Base-by-base conservation (phyloP, 306 rosid genomes). In the Acacia crassicarpa region DNA sequence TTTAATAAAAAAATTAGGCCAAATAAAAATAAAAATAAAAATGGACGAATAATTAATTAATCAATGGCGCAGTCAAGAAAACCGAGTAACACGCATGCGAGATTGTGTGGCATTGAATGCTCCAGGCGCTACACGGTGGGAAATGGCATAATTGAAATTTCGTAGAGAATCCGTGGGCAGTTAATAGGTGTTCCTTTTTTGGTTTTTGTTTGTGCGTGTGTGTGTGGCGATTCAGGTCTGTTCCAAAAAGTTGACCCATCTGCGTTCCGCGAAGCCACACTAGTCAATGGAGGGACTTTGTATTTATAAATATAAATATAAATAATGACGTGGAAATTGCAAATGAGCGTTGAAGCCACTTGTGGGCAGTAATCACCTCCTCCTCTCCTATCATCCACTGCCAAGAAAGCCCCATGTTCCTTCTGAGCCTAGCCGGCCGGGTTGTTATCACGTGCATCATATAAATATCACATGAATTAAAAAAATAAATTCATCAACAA, bases 231-330 rank as follows among this genome's bases (percentile, higher is more conserved):
- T 40, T 3, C 12, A 10, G 51, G 33, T n/a, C 48, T 72, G 63
- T 68, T 78, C 20, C 30, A 0, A 32, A 14, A 56, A 59, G 59
- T 58, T 11, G 80, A 48, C 76, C n/a, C 8, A 2, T 9, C 8
- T 15, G 53, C 87, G 25, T 84, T 82, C 87, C 14, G 13, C 73
- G 87, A 82, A 77, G 51, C 49, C n/a, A 16, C 86, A 14, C 15
- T 2, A 43, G 20, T 44, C 43, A 27, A 49, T 72, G 25, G n/a
- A 9, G 11, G 74, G 5, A 69, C 53, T 72, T 25, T 72, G 17
- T 4, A 30, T 30, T 30, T 1, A 54, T 8, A n/a, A 54, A 44
- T 56, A 27, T 30, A 63, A 63, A 13, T 30, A 63, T 12, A 0
- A 25, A 19, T 8, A 67, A 33, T 67, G 72, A 38, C 72, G 72